These are phyloP conservation scores for Dioszegia aurantiaca DNA, from an alignment of 768 basidiomycete genomes.

Conservation along the genomic window DNA sequence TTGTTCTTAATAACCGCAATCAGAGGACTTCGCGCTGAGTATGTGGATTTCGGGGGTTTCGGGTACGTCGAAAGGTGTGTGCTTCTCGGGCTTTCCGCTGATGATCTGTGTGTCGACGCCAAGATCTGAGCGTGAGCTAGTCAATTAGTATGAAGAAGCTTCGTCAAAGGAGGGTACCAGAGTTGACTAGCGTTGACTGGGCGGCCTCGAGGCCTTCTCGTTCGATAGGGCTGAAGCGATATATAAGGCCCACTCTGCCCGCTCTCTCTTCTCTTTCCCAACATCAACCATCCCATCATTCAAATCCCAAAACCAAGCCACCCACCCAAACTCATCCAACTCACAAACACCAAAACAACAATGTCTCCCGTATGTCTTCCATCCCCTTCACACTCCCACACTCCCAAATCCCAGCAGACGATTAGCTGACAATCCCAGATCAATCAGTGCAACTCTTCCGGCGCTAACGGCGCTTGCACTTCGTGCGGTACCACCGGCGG, in stretches of 20 bases:
- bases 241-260: not conserved
- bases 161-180: not conserved
- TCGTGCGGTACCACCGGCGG: slow-evolving; percentile 17
- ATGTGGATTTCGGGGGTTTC: too few relatives aligned
- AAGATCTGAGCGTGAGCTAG: too few relatives aligned
- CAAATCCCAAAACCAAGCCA: not conserved
- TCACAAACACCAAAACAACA: not conserved
- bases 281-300: not conserved
- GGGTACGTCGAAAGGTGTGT: too few relatives aligned
- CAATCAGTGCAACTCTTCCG: slow-evolving; percentile 29
- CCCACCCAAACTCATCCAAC: not conserved
- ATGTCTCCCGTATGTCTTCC: slow-evolving; percentile 14
- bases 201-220: too few relatives aligned
- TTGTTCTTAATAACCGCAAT: not conserved
- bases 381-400: not conserved
- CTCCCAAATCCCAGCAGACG: not conserved
- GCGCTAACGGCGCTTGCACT: slow-evolving; percentile 23
- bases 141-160: not conserved
- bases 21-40: too few relatives aligned
- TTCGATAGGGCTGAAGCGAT: not conserved
- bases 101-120: too few relatives aligned
- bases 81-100: too few relatives aligned
- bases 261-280: not conserved
- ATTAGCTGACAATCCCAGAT: slow-evolving; percentile 8
- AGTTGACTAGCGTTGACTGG: not conserved